Base-by-base conservation (phyloP, 306 rosid species). In the Boehmeria nivea region DNA sequence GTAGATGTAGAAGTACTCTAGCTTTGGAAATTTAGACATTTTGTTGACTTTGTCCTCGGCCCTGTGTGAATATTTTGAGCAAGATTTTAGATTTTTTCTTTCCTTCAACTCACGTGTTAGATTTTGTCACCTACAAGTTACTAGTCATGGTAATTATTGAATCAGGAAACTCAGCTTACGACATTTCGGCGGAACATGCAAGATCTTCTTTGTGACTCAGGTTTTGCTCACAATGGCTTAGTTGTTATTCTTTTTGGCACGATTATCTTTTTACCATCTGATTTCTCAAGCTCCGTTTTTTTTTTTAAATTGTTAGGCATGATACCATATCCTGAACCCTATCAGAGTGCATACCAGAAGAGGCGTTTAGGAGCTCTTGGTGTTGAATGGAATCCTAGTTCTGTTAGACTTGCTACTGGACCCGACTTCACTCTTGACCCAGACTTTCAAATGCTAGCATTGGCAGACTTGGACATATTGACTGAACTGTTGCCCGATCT, bases 271-370 rank as follows among this genome's bases (percentile, higher is more conserved):
- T 14, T 14, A 40, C 3, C 6, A 40, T n/a, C 36, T 31, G 36
- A 31, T 78, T 67, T 60, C 43, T n/a, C n/a, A n/a, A 60, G 23
- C 23, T 60, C 48, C 59, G 16, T 67, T 52, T 64, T 78, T 76
- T 51, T 69, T 65, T 54, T 79, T 67, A 63, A 59, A 71, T 66
- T 52, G 50, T 66, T 80, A 87, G 99, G 76, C 70, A 81, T 87
- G 96, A 77, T 87, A 55, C 99, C 99, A 21, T 93, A 93, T 73
- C 83, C 95, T 14, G 96, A 93, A 75, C 99, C 99, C 42, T 87
- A 87, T 78, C 99, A 93, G 78, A 85, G 79, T 79, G 79, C 77
- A 57, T 93, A 83, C 76, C 99, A 93, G 77, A 70, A 52, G 66
- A 83, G 96, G 63, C 77, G 99, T 42, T 81, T 85, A 62, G 99